These are phyloP conservation scores for Candida sphagnicola DNA, from an alignment of 805 yeast species.

Conservation along the genomic window DNA sequence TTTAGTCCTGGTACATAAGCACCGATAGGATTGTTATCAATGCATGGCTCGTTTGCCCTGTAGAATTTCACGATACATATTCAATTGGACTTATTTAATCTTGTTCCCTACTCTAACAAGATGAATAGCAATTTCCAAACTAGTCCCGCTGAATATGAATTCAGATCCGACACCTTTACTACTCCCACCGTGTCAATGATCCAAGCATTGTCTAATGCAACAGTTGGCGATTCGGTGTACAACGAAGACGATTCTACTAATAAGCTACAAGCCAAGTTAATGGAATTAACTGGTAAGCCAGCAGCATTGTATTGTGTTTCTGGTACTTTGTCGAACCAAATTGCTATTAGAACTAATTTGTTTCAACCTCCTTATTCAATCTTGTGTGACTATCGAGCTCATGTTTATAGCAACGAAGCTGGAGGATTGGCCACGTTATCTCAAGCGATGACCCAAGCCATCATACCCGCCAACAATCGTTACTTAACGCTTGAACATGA, in stretches of 20 bases:
- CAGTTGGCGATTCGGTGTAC: slow-evolving; percentile 41
- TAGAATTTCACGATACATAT: no score
- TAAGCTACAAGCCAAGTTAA: slow-evolving; percentile 30
- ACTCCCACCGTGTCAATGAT: slow-evolving; percentile 78
- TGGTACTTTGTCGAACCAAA: slow-evolving; percentile 41
- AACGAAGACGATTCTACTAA: slow-evolving; percentile 35
- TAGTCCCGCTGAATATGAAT: slow-evolving; percentile 32
- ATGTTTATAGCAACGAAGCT: slow-evolving; percentile 36
- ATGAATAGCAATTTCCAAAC: not conserved
- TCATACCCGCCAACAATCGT: slow-evolving; percentile 29
- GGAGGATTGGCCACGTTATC: slow-evolving; percentile 41
- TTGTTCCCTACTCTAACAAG: not conserved
- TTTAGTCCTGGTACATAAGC: no score
- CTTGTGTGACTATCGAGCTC: slow-evolving; percentile 36
- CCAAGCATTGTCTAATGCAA: slow-evolving; percentile 39
- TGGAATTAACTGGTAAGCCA: slow-evolving; percentile 34
- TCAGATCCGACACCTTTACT: slow-evolving; percentile 80
- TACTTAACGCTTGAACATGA: slow-evolving; percentile 38
- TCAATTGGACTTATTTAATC: no score
- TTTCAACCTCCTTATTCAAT: slow-evolving; percentile 40
- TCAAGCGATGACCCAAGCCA: slow-evolving; percentile 40
- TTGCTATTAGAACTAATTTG: slow-evolving; percentile 35
- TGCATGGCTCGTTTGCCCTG: no score
- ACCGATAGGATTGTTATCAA: no score
- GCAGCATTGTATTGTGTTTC: slow-evolving; percentile 39